A percentile compares a stretch with the other conserved stretches of the same genome.
These are phyloP conservation scores for Nasturtium officinale DNA, from an alignment of 345 rosid genomes.

Conservation along the genomic window DNA sequence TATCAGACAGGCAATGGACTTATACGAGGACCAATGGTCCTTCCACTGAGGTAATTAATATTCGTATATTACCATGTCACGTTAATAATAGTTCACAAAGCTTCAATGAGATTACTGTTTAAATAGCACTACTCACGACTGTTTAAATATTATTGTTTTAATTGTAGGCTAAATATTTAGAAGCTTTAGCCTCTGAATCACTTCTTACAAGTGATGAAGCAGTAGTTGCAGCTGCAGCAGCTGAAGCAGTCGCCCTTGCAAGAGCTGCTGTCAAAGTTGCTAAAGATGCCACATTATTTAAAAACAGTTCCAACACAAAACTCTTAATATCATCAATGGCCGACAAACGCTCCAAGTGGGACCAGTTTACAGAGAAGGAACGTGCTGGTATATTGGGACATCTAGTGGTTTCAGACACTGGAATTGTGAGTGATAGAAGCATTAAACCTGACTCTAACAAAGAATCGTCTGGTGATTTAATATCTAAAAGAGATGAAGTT, in stretches of 20 bases:
- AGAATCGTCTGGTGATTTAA: conserved; percentile 51
- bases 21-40: conserved; percentile 55
- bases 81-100: conserved; percentile 2
- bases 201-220: conserved; percentile 84
- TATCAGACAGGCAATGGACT: conserved; percentile 63
- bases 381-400: conserved; percentile 62
- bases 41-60: conserved; percentile 59
- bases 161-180: conserved; percentile 56
- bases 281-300: conserved; percentile 69
- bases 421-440: conserved; percentile 36
- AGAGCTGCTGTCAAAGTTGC: conserved; percentile 87
- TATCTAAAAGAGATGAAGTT: conserved; percentile 59
- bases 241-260: conserved; percentile 93
- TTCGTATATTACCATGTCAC: conserved; percentile 2
- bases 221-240: conserved; percentile 81
- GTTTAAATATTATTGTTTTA: no score
- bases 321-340: conserved; percentile 31
- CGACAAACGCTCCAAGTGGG: conserved; percentile 50
- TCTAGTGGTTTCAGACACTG: conserved; percentile 44
- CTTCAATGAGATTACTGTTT: not conserved
- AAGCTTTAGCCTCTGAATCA: conserved; percentile 70
- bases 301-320: conserved; percentile 45
- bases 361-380: conserved; percentile 58
- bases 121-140: no score
- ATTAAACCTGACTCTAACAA: conserved; percentile 34